These are phyloP conservation scores for Rhodomyrtus tomentosa DNA, from an alignment of 345 rosid genomes.

Conservation along the genomic window DNA sequence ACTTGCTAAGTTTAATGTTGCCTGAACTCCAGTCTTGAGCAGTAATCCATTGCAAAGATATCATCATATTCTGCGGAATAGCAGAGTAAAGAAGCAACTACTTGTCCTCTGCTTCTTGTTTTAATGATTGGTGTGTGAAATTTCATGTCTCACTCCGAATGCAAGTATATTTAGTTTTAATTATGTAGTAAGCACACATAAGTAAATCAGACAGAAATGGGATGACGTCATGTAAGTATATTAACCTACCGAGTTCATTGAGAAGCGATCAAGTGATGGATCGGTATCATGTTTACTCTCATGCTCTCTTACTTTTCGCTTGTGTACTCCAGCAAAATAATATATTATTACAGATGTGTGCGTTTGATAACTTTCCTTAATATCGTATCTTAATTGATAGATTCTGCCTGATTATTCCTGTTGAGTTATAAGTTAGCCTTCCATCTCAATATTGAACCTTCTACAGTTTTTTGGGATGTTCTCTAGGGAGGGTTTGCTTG, in stretches of 20 bases:
- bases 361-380: background rate
- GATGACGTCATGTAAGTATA: background rate
- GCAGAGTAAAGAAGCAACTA: background rate
- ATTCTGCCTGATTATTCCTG: background rate
- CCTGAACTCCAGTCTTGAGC: background rate
- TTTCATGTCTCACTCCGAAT: background rate
- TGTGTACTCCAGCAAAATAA: background rate
- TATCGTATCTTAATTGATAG: background rate
- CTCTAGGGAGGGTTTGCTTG: constrained; percentile 18
- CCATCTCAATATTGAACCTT: constrained; percentile 3
- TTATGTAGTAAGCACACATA: background rate
- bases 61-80: background rate
- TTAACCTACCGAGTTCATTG: background rate
- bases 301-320: background rate
- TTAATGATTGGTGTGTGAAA: background rate
- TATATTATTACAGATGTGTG: background rate
- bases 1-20: background rate
- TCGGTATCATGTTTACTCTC: background rate
- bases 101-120: background rate
- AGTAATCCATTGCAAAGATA: background rate
- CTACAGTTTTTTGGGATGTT: constrained; percentile 32
- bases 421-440: background rate
- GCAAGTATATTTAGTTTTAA: background rate
- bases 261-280: background rate
- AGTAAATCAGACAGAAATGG: background rate